These are phyloP conservation scores for Lachancea waltii DNA, from an alignment of 805 yeast genomes.

Conservation along the genomic window DNA sequence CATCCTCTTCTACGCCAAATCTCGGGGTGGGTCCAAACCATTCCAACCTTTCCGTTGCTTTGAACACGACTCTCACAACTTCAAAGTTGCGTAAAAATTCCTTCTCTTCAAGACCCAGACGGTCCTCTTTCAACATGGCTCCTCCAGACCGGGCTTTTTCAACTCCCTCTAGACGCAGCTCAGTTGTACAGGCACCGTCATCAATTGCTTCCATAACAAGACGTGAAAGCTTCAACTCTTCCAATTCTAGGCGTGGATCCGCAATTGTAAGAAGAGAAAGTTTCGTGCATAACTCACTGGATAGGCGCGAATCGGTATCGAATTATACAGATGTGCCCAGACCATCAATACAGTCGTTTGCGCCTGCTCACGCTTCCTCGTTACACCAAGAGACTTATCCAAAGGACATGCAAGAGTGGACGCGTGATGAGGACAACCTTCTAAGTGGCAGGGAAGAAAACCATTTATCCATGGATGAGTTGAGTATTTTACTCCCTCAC, in stretches of 20 bases:
- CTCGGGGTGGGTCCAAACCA: background rate
- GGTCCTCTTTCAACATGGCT: constrained; percentile 28
- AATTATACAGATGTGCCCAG: constrained; percentile 8
- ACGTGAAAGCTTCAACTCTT: constrained; percentile 11
- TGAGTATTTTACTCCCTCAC: constrained; percentile 63
- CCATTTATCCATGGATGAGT: constrained; percentile 64
- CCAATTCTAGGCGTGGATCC: constrained; percentile 10
- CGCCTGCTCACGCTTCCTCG: constrained; percentile 3
- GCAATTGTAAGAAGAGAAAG: constrained; percentile 11
- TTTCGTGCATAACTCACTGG: background rate
- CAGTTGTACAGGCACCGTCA: constrained; percentile 23
- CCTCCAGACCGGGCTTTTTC: constrained; percentile 13
- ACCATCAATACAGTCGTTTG: background rate
- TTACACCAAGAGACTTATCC: background rate
- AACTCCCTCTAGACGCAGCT: constrained; percentile 27
- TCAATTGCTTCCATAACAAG: constrained; percentile 15
- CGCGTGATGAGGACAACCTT: constrained; percentile 64
- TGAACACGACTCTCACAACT: constrained; percentile 21
- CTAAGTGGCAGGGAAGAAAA: constrained; percentile 48
- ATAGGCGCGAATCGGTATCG: constrained; percentile 7
- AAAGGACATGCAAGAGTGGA: constrained; percentile 32
- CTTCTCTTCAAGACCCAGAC: constrained; percentile 25
- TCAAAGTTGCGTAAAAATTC: constrained; percentile 31
- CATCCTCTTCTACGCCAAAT: constrained; percentile 1
- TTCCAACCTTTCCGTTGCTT: constrained; percentile 16